phyloP scores from a whole-genome alignment of 1,284 basidiomycete species.

The Trametes polyzona region DNA sequence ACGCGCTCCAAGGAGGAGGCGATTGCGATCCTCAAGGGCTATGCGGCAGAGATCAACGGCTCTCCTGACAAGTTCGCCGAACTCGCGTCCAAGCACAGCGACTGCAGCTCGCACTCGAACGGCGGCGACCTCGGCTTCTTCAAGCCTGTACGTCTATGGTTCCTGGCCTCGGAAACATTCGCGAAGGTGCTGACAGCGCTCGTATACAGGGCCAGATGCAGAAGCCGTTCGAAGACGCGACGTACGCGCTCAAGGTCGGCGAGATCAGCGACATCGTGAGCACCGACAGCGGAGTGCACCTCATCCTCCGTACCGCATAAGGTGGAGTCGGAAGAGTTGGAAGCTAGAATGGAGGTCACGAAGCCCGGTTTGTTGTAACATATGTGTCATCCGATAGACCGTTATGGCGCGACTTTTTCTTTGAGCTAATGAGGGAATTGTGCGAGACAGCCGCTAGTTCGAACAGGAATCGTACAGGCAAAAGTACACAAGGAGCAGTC shows the following conservation, averaged over 20 bases:
- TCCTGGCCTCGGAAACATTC: not conserved
- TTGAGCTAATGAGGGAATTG: not conserved
- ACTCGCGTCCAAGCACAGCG: slow-evolving; percentile 78
- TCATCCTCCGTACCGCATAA: slow-evolving; percentile 89
- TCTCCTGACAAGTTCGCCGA: slow-evolving; percentile 72
- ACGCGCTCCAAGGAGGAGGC: slow-evolving; percentile 93
- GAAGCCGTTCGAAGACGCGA: slow-evolving; percentile 94
- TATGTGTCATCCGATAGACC: not conserved
- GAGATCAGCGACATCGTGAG: slow-evolving; percentile 87
- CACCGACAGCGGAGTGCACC: slow-evolving; percentile 95
- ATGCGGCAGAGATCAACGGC: slow-evolving; percentile 63
- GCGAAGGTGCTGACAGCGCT: not conserved
- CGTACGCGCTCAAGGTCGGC: slow-evolving; percentile 82
- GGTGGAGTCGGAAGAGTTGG: not conserved
- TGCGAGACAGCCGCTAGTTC: too few species aligned
- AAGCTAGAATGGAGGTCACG: not conserved
- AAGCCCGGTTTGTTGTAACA: not conserved
- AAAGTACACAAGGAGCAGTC: not conserved
- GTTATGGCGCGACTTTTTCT: not conserved
- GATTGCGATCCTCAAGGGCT: slow-evolving; percentile 70
- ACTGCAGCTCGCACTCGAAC: slow-evolving; percentile 84
- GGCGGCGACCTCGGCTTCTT: slow-evolving; percentile 91
- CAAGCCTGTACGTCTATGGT: slow-evolving; percentile 42
- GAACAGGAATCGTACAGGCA: too few species aligned
- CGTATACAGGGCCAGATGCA: slow-evolving; percentile 86